These are phyloP conservation scores for Fusarium denticulatum DNA, from an alignment of 2,329 filamentous ascomycete genomes.

Conservation along the genomic window DNA sequence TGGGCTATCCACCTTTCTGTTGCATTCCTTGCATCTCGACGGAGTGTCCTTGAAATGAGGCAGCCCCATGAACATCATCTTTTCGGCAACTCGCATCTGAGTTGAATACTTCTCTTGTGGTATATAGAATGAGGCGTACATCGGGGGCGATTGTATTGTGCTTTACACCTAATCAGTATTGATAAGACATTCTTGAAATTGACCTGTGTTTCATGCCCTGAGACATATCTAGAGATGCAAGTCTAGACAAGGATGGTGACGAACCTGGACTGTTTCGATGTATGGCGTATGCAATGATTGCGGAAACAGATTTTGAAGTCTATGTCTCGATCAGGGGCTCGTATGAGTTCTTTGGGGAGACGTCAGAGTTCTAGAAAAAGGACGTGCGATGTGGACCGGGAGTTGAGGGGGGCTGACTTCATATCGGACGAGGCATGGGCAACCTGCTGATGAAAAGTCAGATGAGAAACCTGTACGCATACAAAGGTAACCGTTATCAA, in stretches of 20 bases:
- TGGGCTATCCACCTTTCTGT: not conserved
- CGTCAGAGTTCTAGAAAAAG: not conserved
- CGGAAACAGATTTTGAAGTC: not conserved
- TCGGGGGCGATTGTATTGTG: not conserved
- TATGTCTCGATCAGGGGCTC: not conserved
- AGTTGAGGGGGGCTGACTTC: not conserved
- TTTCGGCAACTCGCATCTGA: conserved; percentile 2
- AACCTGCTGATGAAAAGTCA: not conserved
- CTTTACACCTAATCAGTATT: not conserved
- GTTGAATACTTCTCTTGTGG: not conserved
- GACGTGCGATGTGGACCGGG: not conserved
- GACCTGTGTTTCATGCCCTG: not conserved
- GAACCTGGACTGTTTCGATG: not conserved
- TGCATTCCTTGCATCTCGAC: not conserved
- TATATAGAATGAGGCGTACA: not conserved
- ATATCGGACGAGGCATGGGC: not conserved
- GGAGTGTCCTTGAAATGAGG: not conserved
- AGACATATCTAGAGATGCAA: not conserved
- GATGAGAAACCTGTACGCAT: not conserved
- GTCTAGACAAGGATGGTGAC: not conserved
- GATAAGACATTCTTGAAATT: not conserved
- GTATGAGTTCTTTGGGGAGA: not conserved
- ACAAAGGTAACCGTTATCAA: not conserved
- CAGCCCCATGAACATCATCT: conserved; percentile 27
- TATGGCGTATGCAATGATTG: not conserved